Percentiles rank a stretch among this genome's conserved stretches.
Evolutionary conservation across 306 rosid species (phyloP).

Genomic region (Lupinus albus): DNA sequence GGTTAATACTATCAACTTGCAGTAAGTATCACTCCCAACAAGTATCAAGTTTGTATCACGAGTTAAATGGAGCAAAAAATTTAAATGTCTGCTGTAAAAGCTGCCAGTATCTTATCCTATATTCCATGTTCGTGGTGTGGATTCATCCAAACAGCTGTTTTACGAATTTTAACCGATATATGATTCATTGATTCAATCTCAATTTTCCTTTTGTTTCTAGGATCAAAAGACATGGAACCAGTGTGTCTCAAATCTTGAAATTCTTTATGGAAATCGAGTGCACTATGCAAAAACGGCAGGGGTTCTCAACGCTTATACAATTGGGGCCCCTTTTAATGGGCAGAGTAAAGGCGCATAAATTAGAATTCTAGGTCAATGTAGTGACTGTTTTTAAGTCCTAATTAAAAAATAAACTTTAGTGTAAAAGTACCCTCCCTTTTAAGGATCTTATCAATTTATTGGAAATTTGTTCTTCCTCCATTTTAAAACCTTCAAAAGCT

Average conservation of each 20-base stretch:
- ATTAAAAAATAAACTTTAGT: background rate
- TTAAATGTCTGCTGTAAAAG: too few relatives aligned
- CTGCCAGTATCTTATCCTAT: too few relatives aligned
- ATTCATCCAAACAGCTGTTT: too few relatives aligned
- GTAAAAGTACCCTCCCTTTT: constrained; percentile 35
- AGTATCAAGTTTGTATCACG: too few relatives aligned
- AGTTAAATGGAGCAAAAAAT: too few relatives aligned
- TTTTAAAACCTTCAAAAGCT: constrained; percentile 32
- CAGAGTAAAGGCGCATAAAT: background rate
- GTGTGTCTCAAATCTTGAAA: background rate
- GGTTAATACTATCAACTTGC: too few relatives aligned
- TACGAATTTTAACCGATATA: too few relatives aligned
- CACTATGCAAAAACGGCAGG: background rate
- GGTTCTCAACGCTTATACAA: background rate
- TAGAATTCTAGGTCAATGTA: constrained; percentile 4
- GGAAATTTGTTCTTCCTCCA: constrained; percentile 41
- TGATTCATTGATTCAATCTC: background rate
- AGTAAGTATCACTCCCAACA: too few relatives aligned
- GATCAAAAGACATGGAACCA: background rate
- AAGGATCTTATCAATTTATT: constrained; percentile 38
- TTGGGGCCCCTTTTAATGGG: constrained; percentile 16
- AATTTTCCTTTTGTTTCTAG: background rate
- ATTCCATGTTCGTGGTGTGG: too few relatives aligned
- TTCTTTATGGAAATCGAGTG: background rate
- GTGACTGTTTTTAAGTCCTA: constrained; percentile 16